These are phyloP conservation scores for Penicillium sp. DNA, from an alignment of 2,329 filamentous ascomycete species.

Conservation along the genomic window DNA sequence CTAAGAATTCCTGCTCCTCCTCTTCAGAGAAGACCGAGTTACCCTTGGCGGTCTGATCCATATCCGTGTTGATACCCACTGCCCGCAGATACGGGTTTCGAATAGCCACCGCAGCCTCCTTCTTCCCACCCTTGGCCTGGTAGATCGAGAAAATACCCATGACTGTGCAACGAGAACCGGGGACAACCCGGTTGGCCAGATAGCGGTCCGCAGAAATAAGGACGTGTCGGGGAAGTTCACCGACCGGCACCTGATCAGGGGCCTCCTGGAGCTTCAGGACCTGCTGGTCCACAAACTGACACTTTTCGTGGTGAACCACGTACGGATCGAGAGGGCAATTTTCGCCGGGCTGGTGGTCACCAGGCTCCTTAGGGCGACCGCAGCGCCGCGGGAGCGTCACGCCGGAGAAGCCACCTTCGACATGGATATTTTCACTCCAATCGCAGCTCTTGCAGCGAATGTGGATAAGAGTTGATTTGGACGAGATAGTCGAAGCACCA, in stretches of 20 bases:
- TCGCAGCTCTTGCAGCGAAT: slow-evolving; percentile 87
- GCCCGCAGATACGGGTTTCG: slow-evolving; percentile 90
- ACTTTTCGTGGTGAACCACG: slow-evolving; percentile 91
- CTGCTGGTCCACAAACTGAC: slow-evolving; percentile 93
- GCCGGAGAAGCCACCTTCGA: slow-evolving; percentile 81
- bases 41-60: slow-evolving; percentile 84
- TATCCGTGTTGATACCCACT: slow-evolving; percentile 83
- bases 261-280: slow-evolving; percentile 97
- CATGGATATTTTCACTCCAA: slow-evolving; percentile 62
- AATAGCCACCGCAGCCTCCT: slow-evolving; percentile 82
- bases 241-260: slow-evolving; percentile 93
- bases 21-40: slow-evolving; percentile 82
- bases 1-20: slow-evolving; percentile 92
- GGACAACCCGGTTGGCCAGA: slow-evolving; percentile 89
- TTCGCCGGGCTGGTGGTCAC: slow-evolving; percentile 65
- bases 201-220: slow-evolving; percentile 95
- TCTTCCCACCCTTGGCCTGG: slow-evolving; percentile 81
- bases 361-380: slow-evolving; percentile 54
- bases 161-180: slow-evolving; percentile 86
- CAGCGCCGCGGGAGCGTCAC: slow-evolving; percentile 79
- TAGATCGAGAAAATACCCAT: slow-evolving; percentile 99
- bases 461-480: slow-evolving; percentile 80
- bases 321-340: slow-evolving; percentile 92
- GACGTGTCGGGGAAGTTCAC: slow-evolving; percentile 90
- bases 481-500: slow-evolving; percentile 91